These are phyloP conservation scores for Dothideomycetidae sp. DNA, from an alignment of 2,329 filamentous ascomycete genomes.

Conservation along the genomic window DNA sequence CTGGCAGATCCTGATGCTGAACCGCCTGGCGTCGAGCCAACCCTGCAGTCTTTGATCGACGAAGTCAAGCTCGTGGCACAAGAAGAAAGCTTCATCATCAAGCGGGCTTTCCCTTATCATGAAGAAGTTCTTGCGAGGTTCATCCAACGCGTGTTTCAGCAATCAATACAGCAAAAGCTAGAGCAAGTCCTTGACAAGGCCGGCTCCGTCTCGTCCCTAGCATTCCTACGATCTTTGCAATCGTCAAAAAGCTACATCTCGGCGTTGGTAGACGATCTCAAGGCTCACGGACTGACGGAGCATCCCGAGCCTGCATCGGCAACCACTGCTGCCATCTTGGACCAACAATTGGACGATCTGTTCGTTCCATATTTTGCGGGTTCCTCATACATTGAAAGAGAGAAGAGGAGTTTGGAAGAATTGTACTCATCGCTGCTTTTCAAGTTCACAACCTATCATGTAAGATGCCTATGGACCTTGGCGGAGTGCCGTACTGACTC, in stretches of 20 bases:
- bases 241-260: slow-evolving; percentile 83
- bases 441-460: slow-evolving; percentile 91
- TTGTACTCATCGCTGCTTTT: slow-evolving; percentile 84
- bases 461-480: slow-evolving; percentile 13
- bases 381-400: slow-evolving; percentile 50
- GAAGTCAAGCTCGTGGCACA: slow-evolving; percentile 93
- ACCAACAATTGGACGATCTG: slow-evolving; percentile 54
- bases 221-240: slow-evolving; percentile 81
- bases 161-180: slow-evolving; percentile 89
- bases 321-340: slow-evolving; percentile 57
- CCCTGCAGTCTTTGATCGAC: slow-evolving; percentile 79
- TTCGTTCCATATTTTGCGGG: slow-evolving; percentile 54
- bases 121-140: slow-evolving; percentile 90
- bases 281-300: slow-evolving; percentile 85
- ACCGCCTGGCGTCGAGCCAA: slow-evolving; percentile 80
- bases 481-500: neutral
- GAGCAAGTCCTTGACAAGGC: slow-evolving; percentile 96
- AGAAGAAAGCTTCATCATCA: slow-evolving; percentile 94
- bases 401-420: slow-evolving; percentile 58
- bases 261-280: slow-evolving; percentile 77
- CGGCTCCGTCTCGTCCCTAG: slow-evolving; percentile 75
- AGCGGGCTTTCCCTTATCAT: slow-evolving; percentile 88
- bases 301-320: slow-evolving; percentile 84
- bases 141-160: slow-evolving; percentile 89
- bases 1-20: slow-evolving; percentile 90